These are phyloP conservation scores for Heliosperma pusillum DNA, from an alignment of 148 eudicot species.

Conservation along the genomic window DNA sequence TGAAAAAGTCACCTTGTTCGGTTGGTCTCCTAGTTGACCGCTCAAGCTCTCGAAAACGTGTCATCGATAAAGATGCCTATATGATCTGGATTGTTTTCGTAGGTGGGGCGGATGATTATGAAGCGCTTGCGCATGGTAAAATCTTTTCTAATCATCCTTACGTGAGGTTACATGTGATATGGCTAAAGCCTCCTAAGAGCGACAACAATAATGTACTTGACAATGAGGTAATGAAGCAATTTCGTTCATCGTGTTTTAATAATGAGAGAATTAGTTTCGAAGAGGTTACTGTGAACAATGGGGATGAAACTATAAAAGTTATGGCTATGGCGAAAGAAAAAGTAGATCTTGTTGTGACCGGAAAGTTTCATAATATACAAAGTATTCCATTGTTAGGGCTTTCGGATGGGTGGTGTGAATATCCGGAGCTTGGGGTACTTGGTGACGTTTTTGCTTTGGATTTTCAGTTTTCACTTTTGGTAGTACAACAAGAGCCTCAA, in stretches of 20 bases:
- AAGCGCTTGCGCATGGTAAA: slow-evolving; percentile 34
- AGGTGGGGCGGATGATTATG: slow-evolving; percentile 45
- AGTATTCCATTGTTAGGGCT: slow-evolving; percentile 19
- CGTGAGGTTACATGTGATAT: slow-evolving; percentile 24
- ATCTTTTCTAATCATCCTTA: slow-evolving; percentile 30
- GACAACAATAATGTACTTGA: slow-evolving; percentile 17
- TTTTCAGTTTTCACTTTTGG: slow-evolving; percentile 22
- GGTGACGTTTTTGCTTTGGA: slow-evolving; percentile 23
- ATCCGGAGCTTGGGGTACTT: slow-evolving; percentile 26
- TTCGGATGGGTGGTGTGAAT: slow-evolving; percentile 20
- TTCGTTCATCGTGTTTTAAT: not conserved
- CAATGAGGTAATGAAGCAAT: slow-evolving; percentile 17
- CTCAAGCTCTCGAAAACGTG: not conserved
- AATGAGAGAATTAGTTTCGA: slow-evolving; percentile 14
- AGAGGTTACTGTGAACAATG: slow-evolving; percentile 21
- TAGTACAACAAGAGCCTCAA: slow-evolving; percentile 30
- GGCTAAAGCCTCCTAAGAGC: slow-evolving; percentile 17
- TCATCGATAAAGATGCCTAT: not conserved
- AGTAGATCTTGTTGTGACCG: slow-evolving; percentile 21
- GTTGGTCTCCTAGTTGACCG: slow-evolving; percentile 44
- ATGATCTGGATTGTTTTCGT: slow-evolving; percentile 27
- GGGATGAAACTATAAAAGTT: slow-evolving; percentile 17
- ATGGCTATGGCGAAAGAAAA: slow-evolving; percentile 10
- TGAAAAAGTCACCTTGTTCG: slow-evolving; percentile 48
- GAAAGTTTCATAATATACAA: slow-evolving; percentile 22